Evolutionary conservation across 208 protist species (phyloP), one percentile per base, ranked within the genome.

Genomic region (Lotmaria passim): DNA sequence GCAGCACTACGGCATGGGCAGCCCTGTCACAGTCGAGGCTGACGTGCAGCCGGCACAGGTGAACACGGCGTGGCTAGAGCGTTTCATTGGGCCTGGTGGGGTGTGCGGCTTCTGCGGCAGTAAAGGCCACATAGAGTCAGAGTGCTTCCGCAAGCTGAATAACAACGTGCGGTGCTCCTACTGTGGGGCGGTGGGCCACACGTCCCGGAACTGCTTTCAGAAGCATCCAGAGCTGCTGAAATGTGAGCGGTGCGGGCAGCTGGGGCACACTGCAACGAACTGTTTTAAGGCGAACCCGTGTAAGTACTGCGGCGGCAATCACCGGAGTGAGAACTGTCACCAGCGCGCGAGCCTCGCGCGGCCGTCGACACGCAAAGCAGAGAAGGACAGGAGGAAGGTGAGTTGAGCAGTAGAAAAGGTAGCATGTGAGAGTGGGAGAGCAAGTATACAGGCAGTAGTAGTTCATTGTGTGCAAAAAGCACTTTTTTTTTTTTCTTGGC

Each of bases 211-310:
- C 33, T 97, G 93, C 76, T 96, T 87, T 70, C 48, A 75, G 51
- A 90, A 90, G 48, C 81, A 96, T 63, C 90, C 89, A 5, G 83
- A 95, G 55, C 75, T 93, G 36, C 78, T 95, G 21, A 97, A 95
- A 63, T 97, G 93, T 65, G 82, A 86, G 24, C 67, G 73, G 39
- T 97, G 93, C 62, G 90, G 89, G 3, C 90, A 95, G 67, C 44
- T 95, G 12, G 93, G 93, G 0, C 93, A 97, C 75, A 90, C 51
- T n/a, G 69, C 81, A 8, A 39, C 66, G 6, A 84, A 66, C 48
- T 97, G 93, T 75, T 96, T 91, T 69, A 79, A 85, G 53, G 81
- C 75, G 30, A 93, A 96, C 68, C 93, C 93, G 30, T 97, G 93
- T 69, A 93, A 81, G 51, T 79, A 92, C 65, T 97, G 93, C 62